Base-by-base conservation (phyloP, 768 basidiomycete species). In the Amanita muscaria region DNA sequence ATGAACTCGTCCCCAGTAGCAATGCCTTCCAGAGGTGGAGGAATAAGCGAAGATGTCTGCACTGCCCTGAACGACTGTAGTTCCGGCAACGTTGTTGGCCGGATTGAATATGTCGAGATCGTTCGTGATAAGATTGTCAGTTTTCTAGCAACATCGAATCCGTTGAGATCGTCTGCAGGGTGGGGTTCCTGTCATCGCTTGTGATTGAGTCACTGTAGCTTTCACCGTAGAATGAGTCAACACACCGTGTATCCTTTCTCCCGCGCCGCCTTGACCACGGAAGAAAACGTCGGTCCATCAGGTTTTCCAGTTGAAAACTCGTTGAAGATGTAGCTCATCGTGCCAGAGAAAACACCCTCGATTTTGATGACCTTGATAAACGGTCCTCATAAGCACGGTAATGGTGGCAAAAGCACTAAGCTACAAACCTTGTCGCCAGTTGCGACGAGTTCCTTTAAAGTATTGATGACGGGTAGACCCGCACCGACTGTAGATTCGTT, bases 291-390 rank as follows among this genome's bases (percentile, higher is more conserved):
- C 1, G 83, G 81, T 0, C 83, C 84, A 39, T 76, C 74, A 4
- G 79, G 65, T 36, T 74, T 71, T 1, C 77, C 80, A 3, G 79
- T 82, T 2, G 88, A 83, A 67, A 92, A 89, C 50, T 91, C 81
- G 67, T 98, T 98, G 75, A 99, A 99, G 67, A 99, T 98, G 68
- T 98, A 99, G 59, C 86, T 90, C 73, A 99, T 79, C 2, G 96
- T 99, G 7, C 96, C 96, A 4, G 88, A 92, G 63, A 99, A 89
- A 16, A 98, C 96, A 30, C 96, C 96, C 63, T 99, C 96, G 52
- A 98, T 88, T 70, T 89, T 94, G 55, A 72, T 66, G 50, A 94
- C 69, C 83, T 88, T n/a, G n/a, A n/a, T n/a, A 49, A 10, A 19
- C 37, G 12, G 11, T 15, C n/a, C 15, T 18, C 23, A 27, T 18